These are phyloP conservation scores for Aspergillus versicolor DNA, from an alignment of 2,329 filamentous ascomycete species.

Conservation along the genomic window DNA sequence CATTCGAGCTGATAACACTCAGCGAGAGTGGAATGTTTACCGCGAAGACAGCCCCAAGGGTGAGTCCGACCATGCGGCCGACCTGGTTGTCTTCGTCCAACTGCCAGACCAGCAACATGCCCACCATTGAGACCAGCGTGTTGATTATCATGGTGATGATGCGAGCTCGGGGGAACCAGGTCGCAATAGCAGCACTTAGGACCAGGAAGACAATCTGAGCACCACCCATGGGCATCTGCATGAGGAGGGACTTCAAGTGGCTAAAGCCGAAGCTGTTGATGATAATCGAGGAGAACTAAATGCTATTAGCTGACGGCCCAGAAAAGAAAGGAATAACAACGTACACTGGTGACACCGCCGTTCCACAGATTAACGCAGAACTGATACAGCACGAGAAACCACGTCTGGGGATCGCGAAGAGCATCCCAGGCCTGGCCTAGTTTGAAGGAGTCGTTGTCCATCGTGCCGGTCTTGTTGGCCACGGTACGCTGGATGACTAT, in stretches of 20 bases:
- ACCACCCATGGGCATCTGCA: slow-evolving; percentile 38
- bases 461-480: slow-evolving; percentile 53
- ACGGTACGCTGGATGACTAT: slow-evolving; percentile 55
- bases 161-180: slow-evolving; percentile 26
- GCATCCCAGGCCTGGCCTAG: slow-evolving; percentile 41
- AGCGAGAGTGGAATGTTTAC: slow-evolving; percentile 37
- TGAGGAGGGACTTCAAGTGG: slow-evolving; percentile 33
- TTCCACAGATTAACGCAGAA: slow-evolving; percentile 35
- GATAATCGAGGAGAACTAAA: slow-evolving; percentile 34
- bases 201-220: slow-evolving; percentile 35
- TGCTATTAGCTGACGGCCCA: neutral
- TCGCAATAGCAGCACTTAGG: slow-evolving; percentile 28
- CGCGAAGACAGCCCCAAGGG: slow-evolving; percentile 33
- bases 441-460: slow-evolving; percentile 49
- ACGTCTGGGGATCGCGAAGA: slow-evolving; percentile 32
- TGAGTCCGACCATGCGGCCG: slow-evolving; percentile 30
- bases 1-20: slow-evolving; percentile 36
- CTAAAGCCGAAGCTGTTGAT: slow-evolving; percentile 42
- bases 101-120: slow-evolving; percentile 35
- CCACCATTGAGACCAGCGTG: slow-evolving; percentile 27
- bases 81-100: slow-evolving; percentile 24
- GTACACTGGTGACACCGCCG: slow-evolving; percentile 33
- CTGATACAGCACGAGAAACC: slow-evolving; percentile 33
- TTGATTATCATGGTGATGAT: slow-evolving; percentile 37
- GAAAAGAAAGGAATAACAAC: neutral